Evolutionary conservation across 306 rosid species (phyloP), one percentile per base, ranked within the genome.

Genomic region (Vicia sativa): DNA sequence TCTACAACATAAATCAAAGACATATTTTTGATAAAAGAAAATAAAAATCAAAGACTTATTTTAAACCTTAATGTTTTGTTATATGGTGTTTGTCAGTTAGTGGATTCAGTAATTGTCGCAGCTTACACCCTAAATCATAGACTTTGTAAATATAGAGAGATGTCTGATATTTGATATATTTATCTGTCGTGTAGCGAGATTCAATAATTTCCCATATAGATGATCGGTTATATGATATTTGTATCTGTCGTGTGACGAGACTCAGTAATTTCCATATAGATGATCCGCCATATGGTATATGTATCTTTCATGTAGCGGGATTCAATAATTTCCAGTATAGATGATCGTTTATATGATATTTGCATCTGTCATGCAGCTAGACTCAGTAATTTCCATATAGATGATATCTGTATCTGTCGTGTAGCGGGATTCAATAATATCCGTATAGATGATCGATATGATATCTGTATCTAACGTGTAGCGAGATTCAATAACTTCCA

Each of bases 381-480:
- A 25, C 25, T 54, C 16, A 11, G 5, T 12, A 54, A 54, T 54
- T 11, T 54, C 10, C 18, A 6, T 50, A 50, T 3, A 18, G 52
- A 45, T 6, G 1, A 7, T 46, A 46, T 48, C 4, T 18, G n/a
- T 1, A 50, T 19, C 29, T 62, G 38, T 62, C 37, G 4, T 31
- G 67, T 44, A 12, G 25, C 28, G 46, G 23, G 56, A 18, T 72
- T 44, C 23, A 52, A 52, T 19, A 52, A 52, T 52, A 9, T 19
- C 26, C 12, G 10, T 50, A 50, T 18, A 19, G 29, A 19, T 11
- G 7, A 19, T 52, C 2, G 2, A 1, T 49, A 18, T 49, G 25
- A 15, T 15, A 16, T 48, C 5, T 48, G 25, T 48, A 48, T 48
- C 25, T 18, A 23, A 15, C 13, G 13, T 50, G 56, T 50, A 8